phyloP scores from a whole-genome alignment of 495 filamentous ascomycete genomes.

The Filosporella fistucella region DNA sequence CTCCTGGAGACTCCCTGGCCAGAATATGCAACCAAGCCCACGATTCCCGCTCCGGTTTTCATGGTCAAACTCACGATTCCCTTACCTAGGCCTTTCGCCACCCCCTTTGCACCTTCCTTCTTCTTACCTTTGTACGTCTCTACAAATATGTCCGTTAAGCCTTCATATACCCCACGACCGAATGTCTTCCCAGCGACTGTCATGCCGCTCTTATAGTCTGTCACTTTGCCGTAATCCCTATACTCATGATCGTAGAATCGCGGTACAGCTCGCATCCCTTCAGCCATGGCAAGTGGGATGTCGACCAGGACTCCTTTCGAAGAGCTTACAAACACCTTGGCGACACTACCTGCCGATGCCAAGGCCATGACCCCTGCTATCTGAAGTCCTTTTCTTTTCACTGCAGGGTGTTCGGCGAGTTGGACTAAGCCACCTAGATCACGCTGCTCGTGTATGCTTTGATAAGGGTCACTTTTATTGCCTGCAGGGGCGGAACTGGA shows the following conservation, averaged over 20 bases:
- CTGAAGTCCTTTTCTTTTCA: background rate
- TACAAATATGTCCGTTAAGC: constrained; percentile 13
- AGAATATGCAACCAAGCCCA: constrained; percentile 4
- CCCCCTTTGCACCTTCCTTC: constrained; percentile 12
- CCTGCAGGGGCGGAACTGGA: background rate
- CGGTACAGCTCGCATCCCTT: constrained; percentile 47
- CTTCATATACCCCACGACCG: constrained; percentile 12
- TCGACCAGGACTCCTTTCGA: constrained; percentile 25
- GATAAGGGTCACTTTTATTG: background rate
- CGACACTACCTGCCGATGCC: constrained; percentile 28
- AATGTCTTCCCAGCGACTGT: constrained; percentile 40
- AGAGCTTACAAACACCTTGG: constrained; percentile 27
- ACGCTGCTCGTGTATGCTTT: no score
- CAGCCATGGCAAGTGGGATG: constrained; percentile 7
- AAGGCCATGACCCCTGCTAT: background rate
- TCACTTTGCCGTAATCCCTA: constrained; percentile 48
- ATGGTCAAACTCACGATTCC: constrained; percentile 1
- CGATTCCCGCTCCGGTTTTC: constrained; percentile 2
- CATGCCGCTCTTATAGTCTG: constrained; percentile 48
- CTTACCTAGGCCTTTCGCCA: constrained; percentile 14
- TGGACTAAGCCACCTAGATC: background rate
- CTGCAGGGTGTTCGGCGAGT: background rate
- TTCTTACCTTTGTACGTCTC: constrained; percentile 13
- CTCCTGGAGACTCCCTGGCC: constrained; percentile 4
- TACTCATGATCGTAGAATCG: constrained; percentile 57